Conservation (phyloP, 129 eudicot species). For the Lactuca saligna region DNA sequence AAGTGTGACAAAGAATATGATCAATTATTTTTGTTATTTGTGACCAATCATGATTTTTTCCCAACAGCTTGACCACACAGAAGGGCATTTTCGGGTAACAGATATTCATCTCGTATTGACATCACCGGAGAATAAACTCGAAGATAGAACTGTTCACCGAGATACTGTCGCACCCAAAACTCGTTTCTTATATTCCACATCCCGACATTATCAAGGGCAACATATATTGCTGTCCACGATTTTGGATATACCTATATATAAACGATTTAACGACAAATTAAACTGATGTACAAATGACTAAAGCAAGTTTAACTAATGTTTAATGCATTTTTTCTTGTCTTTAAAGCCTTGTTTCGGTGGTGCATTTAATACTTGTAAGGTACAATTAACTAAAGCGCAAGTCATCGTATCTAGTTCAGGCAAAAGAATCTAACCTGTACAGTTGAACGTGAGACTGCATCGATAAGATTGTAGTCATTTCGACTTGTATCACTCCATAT, state of each 20-base stretch:
- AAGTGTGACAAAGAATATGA: constrained; percentile 32
- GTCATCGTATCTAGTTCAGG: neutral
- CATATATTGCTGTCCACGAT: constrained; percentile 75
- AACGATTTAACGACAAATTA: neutral
- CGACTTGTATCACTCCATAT: constrained; percentile 55
- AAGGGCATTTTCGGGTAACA: constrained; percentile 67
- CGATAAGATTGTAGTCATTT: constrained; percentile 59
- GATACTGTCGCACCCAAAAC: constrained; percentile 80
- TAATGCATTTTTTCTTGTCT: neutral
- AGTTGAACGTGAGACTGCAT: constrained; percentile 65
- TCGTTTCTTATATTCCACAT: constrained; percentile 91
- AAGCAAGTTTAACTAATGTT: neutral
- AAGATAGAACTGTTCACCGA: constrained; percentile 79
- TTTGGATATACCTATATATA: constrained; percentile 72
- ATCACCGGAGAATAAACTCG: constrained; percentile 64
- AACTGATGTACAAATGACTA: neutral
- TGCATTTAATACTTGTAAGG: neutral
- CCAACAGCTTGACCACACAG: constrained; percentile 72
- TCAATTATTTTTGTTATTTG: constrained; percentile 1
- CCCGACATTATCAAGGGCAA: constrained; percentile 78
- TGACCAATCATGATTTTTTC: constrained; percentile 14
- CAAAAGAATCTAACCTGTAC: constrained; percentile 47
- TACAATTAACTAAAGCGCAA: neutral
- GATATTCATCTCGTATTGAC: constrained; percentile 71
- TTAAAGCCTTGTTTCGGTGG: neutral